phyloP scores from a whole-genome alignment of 257 asterid genomes.

The Lithospermum erythrorhizon region DNA sequence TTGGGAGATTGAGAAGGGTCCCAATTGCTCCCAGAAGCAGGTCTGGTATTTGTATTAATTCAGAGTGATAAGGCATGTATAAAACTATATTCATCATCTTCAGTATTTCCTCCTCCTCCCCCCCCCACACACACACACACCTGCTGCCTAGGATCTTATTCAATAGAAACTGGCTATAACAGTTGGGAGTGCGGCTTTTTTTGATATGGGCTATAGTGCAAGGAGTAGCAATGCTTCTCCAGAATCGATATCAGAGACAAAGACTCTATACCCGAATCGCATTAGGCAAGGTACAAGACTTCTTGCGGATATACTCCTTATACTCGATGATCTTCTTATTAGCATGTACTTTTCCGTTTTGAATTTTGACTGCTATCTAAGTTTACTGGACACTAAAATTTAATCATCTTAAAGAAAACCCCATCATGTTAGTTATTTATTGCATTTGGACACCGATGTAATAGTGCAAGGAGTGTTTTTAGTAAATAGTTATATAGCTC shows the following conservation, averaged over 20 bases:
- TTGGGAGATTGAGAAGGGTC: constrained; percentile 88
- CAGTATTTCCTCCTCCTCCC: not conserved
- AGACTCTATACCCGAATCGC: constrained; percentile 95
- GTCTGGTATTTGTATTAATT: not conserved
- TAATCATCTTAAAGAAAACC: no score
- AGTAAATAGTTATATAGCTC: no score
- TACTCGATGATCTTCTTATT: not conserved
- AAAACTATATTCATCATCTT: not conserved
- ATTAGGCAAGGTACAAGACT: constrained; percentile 63
- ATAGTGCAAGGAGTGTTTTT: no score
- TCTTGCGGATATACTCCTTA: not conserved
- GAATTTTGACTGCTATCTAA: no score
- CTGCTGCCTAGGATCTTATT: not conserved
- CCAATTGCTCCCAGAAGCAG: constrained; percentile 86
- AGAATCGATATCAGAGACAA: constrained; percentile 87
- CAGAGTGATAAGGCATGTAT: not conserved
- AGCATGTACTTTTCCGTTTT: no score
- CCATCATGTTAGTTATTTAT: no score
- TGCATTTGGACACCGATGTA: no score
- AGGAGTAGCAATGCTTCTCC: constrained; percentile 93
- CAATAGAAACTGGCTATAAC: constrained; percentile 21
- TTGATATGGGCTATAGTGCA: constrained; percentile 95
- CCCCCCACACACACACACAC: no score
- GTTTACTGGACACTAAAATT: no score
- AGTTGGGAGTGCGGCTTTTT: constrained; percentile 73